A percentile compares a stretch with the other conserved stretches of the same genome.
Evolutionary conservation across 1,139 yeast genomes (phyloP).

Genomic region (Geotrichum europaeum): DNA sequence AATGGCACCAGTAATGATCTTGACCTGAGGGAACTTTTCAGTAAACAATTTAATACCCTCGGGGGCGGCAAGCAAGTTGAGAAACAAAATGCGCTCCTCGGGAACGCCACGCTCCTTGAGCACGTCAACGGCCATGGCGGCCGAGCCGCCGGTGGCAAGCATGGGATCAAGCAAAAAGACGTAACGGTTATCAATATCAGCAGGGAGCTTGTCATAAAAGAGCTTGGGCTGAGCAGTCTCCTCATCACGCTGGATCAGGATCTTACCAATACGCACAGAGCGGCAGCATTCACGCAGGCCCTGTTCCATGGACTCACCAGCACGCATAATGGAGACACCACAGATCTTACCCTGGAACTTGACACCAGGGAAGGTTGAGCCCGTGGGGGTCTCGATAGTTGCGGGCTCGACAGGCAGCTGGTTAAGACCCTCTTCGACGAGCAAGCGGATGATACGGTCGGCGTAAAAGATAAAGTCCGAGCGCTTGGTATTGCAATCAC

Average conservation of each 20-base stretch:
- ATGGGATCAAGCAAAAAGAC: slow-evolving; percentile 91
- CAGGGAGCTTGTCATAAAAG: slow-evolving; percentile 89
- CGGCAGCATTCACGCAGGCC: slow-evolving; percentile 95
- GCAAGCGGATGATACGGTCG: slow-evolving; percentile 83
- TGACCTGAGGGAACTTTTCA: slow-evolving; percentile 71
- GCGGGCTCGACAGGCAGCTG: slow-evolving; percentile 75
- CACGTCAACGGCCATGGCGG: slow-evolving; percentile 94
- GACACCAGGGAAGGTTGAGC: slow-evolving; percentile 68
- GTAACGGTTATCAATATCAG: slow-evolving; percentile 78
- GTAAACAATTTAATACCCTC: slow-evolving; percentile 83
- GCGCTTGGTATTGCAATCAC: slow-evolving; percentile 70
- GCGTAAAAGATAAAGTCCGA: slow-evolving; percentile 93
- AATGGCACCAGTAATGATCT: slow-evolving; percentile 87
- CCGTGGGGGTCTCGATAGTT: slow-evolving; percentile 70
- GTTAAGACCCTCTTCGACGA: slow-evolving; percentile 93
- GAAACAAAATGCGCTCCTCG: slow-evolving; percentile 77
- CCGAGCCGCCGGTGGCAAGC: slow-evolving; percentile 98
- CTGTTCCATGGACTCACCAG: slow-evolving; percentile 98
- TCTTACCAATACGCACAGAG: slow-evolving; percentile 92
- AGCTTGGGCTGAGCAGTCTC: slow-evolving; percentile 59
- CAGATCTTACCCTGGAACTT: slow-evolving; percentile 86
- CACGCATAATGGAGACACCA: slow-evolving; percentile 95
- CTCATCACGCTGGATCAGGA: slow-evolving; percentile 93
- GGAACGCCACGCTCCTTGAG: slow-evolving; percentile 79
- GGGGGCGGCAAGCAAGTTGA: slow-evolving; percentile 88